Base-by-base conservation (phyloP, 768 basidiomycete genomes). In the Exidia glandulosa region DNA sequence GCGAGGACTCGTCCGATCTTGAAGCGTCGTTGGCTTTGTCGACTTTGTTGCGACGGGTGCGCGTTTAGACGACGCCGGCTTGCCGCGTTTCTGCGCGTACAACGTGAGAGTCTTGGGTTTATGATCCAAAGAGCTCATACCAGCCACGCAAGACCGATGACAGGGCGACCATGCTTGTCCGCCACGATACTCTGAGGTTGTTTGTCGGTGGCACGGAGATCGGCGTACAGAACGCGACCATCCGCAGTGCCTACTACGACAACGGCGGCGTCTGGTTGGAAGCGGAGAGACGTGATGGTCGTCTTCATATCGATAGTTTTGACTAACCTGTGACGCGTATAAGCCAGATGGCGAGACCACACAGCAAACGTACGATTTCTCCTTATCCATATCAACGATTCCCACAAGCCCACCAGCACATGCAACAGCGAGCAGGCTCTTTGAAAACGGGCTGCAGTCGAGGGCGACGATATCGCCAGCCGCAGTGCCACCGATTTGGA, bases 361-460 rank as follows among this genome's bases (percentile, higher is more conserved):
- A 16, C 1, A 37, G 23, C 16, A 9, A 7, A 69, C 79, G 50
- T 65, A 88, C 87, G 80, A 79, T 64, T 83, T 83, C 60, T 88
- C 86, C 68, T 88, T 89, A 56, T 90, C 86, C 27, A 90, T 67
- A 66, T 90, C 88, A 56, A 89, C 71, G 7, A 89, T 75, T 3
- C 71, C 75, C 12, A 90, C 75, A 47, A 73, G 71, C 1, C 86
- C 87, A 3, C 70, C 73, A 13, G 77, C 73, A 45, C 78, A 84
- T 1, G 79, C 81, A 47, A 79, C 77, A 2, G 84, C 83, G 29
- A 86, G 75, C 33, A 90, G 72, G 2, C 84, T 85, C 73, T 85
- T 88, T 71, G 87, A 88, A 69, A 88, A 89, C 6, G 88, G 86
- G 63, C 87, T 88, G 62, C 80, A 82, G 6, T 81, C 75, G 9